Conservation (phyloP, 176 grass and related monocot species). For the Triticum urartu region DNA sequence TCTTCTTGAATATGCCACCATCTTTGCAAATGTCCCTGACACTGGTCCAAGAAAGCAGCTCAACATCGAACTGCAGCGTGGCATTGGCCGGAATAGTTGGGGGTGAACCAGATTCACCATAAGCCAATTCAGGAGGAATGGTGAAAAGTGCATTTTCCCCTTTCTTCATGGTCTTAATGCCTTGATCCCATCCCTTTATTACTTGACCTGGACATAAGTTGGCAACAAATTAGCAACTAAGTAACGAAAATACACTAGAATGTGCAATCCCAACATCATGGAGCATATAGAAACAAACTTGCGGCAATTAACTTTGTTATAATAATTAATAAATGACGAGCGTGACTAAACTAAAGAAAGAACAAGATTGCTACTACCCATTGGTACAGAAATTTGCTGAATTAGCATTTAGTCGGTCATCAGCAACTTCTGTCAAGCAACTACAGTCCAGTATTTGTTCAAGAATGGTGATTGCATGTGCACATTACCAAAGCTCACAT, state of each 20-base stretch:
- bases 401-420: not conserved
- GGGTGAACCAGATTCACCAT: constrained; percentile 85
- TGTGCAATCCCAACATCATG: not conserved
- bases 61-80: constrained; percentile 93
- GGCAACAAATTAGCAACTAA: not conserved
- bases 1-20: constrained; percentile 88
- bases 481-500: not conserved
- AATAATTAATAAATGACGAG: no score
- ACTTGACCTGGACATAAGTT: constrained; percentile 66
- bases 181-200: constrained; percentile 98
- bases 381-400: not conserved
- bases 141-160: constrained; percentile 96
- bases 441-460: not conserved
- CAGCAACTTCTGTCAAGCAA: not conserved
- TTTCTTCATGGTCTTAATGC: constrained; percentile 99
- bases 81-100: constrained; percentile 83
- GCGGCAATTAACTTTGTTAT: no score
- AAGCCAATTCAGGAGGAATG: constrained; percentile 88
- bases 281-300: not conserved
- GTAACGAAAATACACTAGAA: not conserved
- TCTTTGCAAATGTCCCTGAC: constrained; percentile 95
- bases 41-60: constrained; percentile 90
- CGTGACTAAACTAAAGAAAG: not conserved
- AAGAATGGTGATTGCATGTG: not conserved
- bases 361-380: not conserved